Conservation (phyloP, 73 alveolate genomes). For the Effrenium voratum region DNA sequence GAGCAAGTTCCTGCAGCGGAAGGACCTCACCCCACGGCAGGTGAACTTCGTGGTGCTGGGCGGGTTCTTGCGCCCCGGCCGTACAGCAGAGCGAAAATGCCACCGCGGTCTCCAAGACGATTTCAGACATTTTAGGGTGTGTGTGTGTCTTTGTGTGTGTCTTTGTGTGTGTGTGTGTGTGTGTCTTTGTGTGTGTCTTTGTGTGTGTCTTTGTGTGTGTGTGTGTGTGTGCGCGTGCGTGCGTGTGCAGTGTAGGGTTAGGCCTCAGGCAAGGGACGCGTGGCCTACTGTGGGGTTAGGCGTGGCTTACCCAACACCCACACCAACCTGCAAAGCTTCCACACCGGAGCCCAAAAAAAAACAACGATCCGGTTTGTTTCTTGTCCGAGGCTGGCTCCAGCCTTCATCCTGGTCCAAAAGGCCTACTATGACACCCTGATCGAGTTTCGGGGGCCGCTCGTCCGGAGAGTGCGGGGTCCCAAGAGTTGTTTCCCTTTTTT, state of each 20-base stretch:
- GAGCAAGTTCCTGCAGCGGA: constrained; percentile 78
- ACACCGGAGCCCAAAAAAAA: not conserved
- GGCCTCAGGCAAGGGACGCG: no score
- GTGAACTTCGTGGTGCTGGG: constrained; percentile 56
- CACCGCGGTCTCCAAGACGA: not conserved
- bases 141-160: not conserved
- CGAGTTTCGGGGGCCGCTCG: constrained; percentile 70
- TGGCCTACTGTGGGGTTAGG: no score
- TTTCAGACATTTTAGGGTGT: not conserved
- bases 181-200: not conserved
- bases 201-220: no score
- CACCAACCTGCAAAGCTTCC: no score
- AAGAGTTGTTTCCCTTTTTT: not conserved
- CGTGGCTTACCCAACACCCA: no score
- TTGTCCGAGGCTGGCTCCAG: constrained; percentile 49
- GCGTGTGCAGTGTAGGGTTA: no score
- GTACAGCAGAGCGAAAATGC: not conserved
- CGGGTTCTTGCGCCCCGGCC: constrained; percentile 32
- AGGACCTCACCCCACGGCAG: constrained; percentile 65
- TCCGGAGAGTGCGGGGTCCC: not conserved
- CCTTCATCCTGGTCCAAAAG: constrained; percentile 62
- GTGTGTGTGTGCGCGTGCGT: no score
- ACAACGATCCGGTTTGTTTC: not conserved
- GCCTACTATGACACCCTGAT: constrained; percentile 89
- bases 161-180: not conserved